These are phyloP conservation scores for Fomes fomentarius DNA, from an alignment of 1,284 basidiomycete genomes.

Conservation along the genomic window DNA sequence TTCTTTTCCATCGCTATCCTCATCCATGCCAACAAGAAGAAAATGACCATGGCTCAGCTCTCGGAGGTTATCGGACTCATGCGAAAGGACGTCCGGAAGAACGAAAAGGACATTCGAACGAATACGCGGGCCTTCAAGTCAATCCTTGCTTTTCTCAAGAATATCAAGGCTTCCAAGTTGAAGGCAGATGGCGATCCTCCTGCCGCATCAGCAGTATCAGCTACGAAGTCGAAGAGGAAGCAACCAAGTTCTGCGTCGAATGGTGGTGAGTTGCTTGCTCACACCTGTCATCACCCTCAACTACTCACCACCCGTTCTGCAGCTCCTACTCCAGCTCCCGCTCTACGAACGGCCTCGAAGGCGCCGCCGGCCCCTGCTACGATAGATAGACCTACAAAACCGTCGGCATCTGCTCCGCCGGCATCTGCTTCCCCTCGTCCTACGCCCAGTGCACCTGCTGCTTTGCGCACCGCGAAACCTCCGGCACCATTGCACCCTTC, in stretches of 20 bases:
- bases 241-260: neutral
- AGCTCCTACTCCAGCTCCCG: no score
- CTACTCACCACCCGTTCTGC: no score
- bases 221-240: slow-evolving; percentile 23
- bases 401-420: no score
- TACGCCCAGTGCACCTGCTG: slow-evolving; percentile 9
- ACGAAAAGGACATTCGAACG: slow-evolving; percentile 31
- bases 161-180: slow-evolving; percentile 23
- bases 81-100: slow-evolving; percentile 50
- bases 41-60: slow-evolving; percentile 41
- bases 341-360: no score
- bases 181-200: slow-evolving; percentile 13
- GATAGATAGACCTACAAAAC: no score
- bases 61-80: slow-evolving; percentile 48
- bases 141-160: slow-evolving; percentile 28
- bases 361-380: no score
- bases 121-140: slow-evolving; percentile 28
- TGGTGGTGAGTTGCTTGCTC: neutral
- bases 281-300: no score
- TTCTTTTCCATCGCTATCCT: slow-evolving; percentile 57
- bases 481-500: no score
- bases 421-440: neutral
- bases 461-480: neutral
- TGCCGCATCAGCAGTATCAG: slow-evolving; percentile 8
- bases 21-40: slow-evolving; percentile 46